A percentile compares a stretch with the other conserved stretches of the same genome.
Evolutionary conservation across 495 filamentous ascomycete species (phyloP).

Genomic region (Aspergillus panamensis): DNA sequence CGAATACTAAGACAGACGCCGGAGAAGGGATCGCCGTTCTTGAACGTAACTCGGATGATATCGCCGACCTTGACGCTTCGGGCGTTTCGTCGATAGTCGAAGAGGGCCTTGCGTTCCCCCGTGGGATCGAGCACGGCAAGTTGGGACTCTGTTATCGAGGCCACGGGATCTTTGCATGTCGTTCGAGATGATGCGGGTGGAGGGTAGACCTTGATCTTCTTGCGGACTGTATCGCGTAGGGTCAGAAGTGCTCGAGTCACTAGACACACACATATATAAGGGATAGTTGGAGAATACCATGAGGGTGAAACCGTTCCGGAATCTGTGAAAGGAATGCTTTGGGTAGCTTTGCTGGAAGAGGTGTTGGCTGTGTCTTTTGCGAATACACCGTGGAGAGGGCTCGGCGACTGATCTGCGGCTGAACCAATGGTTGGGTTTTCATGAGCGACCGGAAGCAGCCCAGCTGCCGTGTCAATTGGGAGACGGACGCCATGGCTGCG

Average conservation of each 20-base stretch:
- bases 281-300: slow-evolving; percentile 24
- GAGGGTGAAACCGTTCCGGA: slow-evolving; percentile 36
- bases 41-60: slow-evolving; percentile 81
- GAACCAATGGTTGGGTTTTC: slow-evolving; percentile 42
- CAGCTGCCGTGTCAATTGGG: slow-evolving; percentile 59
- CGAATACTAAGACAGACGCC: slow-evolving; percentile 85
- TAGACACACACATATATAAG: not conserved
- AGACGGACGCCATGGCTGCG: slow-evolving; percentile 54
- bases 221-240: slow-evolving; percentile 24
- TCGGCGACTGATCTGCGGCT: slow-evolving; percentile 39
- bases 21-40: slow-evolving; percentile 82
- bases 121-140: slow-evolving; percentile 74
- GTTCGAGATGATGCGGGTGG: slow-evolving; percentile 45
- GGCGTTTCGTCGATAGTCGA: slow-evolving; percentile 65
- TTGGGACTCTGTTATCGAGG: slow-evolving; percentile 59
- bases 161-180: slow-evolving; percentile 58
- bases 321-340: slow-evolving; percentile 43
- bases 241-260: not conserved
- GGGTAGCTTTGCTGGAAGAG: slow-evolving; percentile 42
- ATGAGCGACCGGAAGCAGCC: slow-evolving; percentile 59
- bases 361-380: slow-evolving; percentile 32
- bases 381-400: slow-evolving; percentile 42
- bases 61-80: slow-evolving; percentile 78
- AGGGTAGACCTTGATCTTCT: slow-evolving; percentile 52
- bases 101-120: slow-evolving; percentile 74